These are phyloP conservation scores for Kodamaea derodonti DNA, from an alignment of 1,139 yeast genomes.

Conservation along the genomic window DNA sequence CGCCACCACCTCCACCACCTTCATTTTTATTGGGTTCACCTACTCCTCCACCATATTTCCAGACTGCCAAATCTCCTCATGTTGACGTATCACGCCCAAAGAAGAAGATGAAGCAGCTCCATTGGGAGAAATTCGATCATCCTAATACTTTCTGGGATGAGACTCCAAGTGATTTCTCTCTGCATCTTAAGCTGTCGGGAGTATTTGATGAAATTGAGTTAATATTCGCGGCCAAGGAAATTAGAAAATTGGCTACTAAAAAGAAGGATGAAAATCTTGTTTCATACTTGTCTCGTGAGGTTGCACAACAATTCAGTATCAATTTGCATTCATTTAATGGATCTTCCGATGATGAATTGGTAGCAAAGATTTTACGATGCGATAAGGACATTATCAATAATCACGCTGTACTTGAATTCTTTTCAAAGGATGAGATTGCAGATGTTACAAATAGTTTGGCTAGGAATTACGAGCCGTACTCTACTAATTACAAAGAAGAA, in stretches of 20 bases:
- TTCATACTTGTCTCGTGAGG: conserved; percentile 62
- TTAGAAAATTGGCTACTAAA: conserved; percentile 50
- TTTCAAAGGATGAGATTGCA: conserved; percentile 63
- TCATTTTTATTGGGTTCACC: conserved; percentile 8
- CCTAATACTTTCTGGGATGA: conserved; percentile 65
- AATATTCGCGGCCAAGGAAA: conserved; percentile 77
- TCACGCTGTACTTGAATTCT: conserved; percentile 65
- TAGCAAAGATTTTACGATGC: conserved; percentile 57
- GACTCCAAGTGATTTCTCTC: conserved; percentile 40
- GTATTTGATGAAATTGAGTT: conserved; percentile 72
- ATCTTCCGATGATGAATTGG: conserved; percentile 53
- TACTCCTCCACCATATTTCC: conserved; percentile 16
- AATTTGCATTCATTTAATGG: conserved; percentile 61
- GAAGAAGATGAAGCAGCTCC: conserved; percentile 73
- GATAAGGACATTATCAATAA: conserved; percentile 54
- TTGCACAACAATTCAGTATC: conserved; percentile 77
- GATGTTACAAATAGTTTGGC: conserved; percentile 64
- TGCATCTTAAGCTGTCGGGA: conserved; percentile 61
- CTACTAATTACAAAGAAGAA: conserved; percentile 41
- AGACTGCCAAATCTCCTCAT: conserved; percentile 29
- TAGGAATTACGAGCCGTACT: conserved; percentile 64
- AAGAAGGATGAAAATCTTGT: conserved; percentile 50
- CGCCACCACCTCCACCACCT: conserved; percentile 17
- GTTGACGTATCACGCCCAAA: conserved; percentile 64
- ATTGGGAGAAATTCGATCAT: conserved; percentile 78